Conservation (phyloP, 1,139 yeast genomes). For the Torulaspora globosa region DNA sequence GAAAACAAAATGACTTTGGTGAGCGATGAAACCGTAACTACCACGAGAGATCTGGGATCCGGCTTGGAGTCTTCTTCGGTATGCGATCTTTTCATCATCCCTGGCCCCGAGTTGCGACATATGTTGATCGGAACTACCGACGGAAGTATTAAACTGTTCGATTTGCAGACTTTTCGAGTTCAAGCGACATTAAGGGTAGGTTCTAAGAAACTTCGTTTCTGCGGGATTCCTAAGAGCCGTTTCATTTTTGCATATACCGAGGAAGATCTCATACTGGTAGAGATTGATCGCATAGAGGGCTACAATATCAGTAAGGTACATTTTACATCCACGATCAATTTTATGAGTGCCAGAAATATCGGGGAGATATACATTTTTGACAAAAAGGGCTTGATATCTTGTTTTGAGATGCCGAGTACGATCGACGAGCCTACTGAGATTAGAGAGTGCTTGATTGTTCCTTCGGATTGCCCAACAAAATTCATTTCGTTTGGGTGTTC, state of each 20-base stretch:
- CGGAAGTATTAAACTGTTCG: constrained; percentile 25
- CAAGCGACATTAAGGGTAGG: constrained; percentile 21
- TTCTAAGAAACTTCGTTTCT: constrained; percentile 11
- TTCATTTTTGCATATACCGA: constrained; percentile 6
- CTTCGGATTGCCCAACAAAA: constrained; percentile 14
- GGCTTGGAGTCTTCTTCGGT: not conserved
- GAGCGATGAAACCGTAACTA: not conserved
- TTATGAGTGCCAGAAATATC: constrained; percentile 4
- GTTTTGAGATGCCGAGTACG: constrained; percentile 3
- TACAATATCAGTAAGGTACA: constrained; percentile 4
- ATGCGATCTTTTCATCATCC: constrained; percentile 5
- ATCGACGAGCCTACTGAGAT: constrained; percentile 3
- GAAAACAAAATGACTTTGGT: constrained; percentile 14
- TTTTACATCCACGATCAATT: not conserved
- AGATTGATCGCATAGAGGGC: not conserved
- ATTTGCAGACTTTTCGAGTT: constrained; percentile 7
- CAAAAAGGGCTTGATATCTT: constrained; percentile 1
- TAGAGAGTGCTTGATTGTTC: constrained; percentile 3
- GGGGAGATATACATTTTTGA: constrained; percentile 3
- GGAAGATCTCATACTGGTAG: constrained; percentile 11
- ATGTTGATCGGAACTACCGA: constrained; percentile 18
- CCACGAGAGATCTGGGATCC: not conserved
- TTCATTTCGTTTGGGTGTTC: constrained; percentile 14
- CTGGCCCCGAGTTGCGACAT: not conserved
- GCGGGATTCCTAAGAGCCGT: constrained; percentile 10